A percentile compares a stretch with the other conserved stretches of the same genome.
These are phyloP conservation scores for Vararia minispora DNA, from an alignment of 768 basidiomycete species.

Conservation along the genomic window DNA sequence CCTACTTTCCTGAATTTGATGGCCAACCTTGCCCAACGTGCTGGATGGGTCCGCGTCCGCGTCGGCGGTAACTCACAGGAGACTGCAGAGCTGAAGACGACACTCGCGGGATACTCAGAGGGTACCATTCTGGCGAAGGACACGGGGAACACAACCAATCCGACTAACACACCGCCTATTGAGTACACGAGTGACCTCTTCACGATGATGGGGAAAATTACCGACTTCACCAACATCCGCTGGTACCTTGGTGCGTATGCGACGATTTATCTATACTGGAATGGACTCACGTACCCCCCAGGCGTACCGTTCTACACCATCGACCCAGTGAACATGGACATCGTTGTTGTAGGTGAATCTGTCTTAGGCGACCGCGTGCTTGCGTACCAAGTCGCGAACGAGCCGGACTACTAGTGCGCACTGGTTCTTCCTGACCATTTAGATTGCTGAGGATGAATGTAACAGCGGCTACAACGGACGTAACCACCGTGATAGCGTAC, in stretches of 20 bases:
- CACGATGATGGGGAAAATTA: conserved; percentile 37
- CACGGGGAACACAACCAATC: conserved; percentile 11
- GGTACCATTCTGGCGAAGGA: conserved; percentile 25
- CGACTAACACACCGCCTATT: conserved; percentile 42
- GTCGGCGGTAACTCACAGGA: conserved; percentile 47
- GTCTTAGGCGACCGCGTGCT: conserved; percentile 32
- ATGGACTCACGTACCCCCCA: conserved; percentile 1
- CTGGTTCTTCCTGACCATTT: not conserved
- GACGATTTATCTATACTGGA: not conserved
- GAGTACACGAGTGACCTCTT: conserved; percentile 38
- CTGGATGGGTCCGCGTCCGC: conserved; percentile 29
- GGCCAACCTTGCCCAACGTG: too few species aligned
- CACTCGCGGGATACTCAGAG: too few species aligned
- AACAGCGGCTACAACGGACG: not conserved
- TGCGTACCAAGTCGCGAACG: conserved; percentile 49
- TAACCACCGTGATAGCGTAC: too few species aligned
- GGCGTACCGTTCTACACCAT: conserved; percentile 20
- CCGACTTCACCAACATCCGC: conserved; percentile 28
- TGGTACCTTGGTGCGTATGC: conserved; percentile 27
- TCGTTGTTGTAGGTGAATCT: conserved; percentile 29
- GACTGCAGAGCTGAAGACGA: conserved; percentile 18
- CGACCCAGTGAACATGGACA: conserved; percentile 20
- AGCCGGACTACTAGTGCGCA: conserved; percentile 40
- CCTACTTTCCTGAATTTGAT: too few species aligned
- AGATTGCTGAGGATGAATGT: not conserved